Conservation (phyloP, 2,329 filamentous ascomycete species). For the Dothiorella sarmentorum region DNA sequence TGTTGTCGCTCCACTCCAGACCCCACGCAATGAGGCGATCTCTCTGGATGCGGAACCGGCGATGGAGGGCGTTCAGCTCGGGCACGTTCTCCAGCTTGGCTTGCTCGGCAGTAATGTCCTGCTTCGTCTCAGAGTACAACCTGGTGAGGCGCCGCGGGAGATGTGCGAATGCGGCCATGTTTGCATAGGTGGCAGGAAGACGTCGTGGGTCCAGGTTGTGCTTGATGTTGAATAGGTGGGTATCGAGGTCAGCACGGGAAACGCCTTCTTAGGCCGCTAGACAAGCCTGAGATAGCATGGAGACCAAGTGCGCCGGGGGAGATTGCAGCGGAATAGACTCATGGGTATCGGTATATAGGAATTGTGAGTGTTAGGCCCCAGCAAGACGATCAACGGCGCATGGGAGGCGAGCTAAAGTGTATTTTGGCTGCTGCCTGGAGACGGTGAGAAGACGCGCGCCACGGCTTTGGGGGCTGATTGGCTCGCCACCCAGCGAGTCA, state of each 20-base stretch:
- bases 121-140: conserved; percentile 79
- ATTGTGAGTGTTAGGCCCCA: not conserved
- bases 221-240: not conserved
- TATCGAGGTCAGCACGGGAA: conserved; percentile 3
- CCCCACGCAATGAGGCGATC: conserved; percentile 77
- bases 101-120: conserved; percentile 64
- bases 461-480: not conserved
- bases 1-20: conserved; percentile 73
- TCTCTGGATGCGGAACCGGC: conserved; percentile 76
- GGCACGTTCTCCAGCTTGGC: conserved; percentile 58
- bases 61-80: conserved; percentile 68
- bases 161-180: conserved; percentile 18
- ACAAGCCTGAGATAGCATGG: not conserved
- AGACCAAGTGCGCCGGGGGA: not conserved
- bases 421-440: conserved; percentile 32
- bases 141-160: conserved; percentile 56
- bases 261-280: not conserved
- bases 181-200: not conserved
- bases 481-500: not conserved
- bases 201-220: not conserved
- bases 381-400: not conserved
- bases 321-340: not conserved
- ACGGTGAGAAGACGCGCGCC: not conserved
- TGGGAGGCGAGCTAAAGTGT: conserved; percentile 21
- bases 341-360: conserved; percentile 1